phyloP scores from a whole-genome alignment of 139 green algal species.

The Trebouxia sp. region DNA sequence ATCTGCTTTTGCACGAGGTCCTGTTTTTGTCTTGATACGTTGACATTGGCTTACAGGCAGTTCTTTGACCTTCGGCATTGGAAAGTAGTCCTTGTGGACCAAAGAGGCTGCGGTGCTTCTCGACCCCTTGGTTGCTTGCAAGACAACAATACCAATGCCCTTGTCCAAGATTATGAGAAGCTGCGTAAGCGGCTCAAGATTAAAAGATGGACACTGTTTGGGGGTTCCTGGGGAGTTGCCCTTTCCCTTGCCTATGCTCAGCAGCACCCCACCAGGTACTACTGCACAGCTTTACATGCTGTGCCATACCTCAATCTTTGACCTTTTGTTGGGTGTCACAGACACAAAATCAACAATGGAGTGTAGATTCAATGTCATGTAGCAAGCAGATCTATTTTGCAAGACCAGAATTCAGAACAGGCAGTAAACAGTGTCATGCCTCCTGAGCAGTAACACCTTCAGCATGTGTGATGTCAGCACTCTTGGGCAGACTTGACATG shows the following conservation, averaged over 20 bases:
- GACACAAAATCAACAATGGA: too few relatives aligned
- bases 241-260: conserved; percentile 69
- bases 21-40: background rate
- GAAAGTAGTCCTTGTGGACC: conserved; percentile 70
- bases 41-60: conserved; percentile 40
- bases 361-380: too few relatives aligned
- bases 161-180: conserved; percentile 65
- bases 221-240: conserved; percentile 71
- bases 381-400: too few relatives aligned
- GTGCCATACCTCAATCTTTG: too few relatives aligned
- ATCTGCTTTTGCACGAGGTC: too few relatives aligned
- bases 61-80: conserved; percentile 72
- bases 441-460: background rate
- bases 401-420: too few relatives aligned
- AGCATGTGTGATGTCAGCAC: too few relatives aligned
- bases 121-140: conserved; percentile 53
- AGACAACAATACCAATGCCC: conserved; percentile 60
- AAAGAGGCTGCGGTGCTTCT: conserved; percentile 66
- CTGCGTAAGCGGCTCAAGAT: conserved; percentile 50
- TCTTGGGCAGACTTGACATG: background rate
- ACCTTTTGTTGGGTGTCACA: too few relatives aligned
- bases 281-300: too few relatives aligned
- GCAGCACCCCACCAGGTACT: conserved; percentile 37
- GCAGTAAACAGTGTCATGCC: background rate
- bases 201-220: conserved; percentile 65